Percentiles rank a stretch among this genome's conserved stretches.
phyloP scores from a whole-genome alignment of 2,329 filamentous ascomycete genomes.

The Bipolaris bicolor region DNA sequence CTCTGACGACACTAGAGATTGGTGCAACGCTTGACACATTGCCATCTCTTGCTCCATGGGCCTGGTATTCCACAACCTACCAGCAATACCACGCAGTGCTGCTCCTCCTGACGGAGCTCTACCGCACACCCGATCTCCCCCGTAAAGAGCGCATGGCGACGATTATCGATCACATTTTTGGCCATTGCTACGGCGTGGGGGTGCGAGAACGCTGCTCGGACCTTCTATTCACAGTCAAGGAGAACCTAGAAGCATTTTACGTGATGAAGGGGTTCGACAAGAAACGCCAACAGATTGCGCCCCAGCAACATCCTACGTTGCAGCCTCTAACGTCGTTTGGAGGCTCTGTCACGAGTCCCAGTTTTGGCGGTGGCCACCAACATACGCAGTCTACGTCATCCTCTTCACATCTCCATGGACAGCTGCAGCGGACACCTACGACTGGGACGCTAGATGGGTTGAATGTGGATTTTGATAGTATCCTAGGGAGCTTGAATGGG shows the following conservation, averaged over 20 bases:
- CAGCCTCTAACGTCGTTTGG: constrained; percentile 31
- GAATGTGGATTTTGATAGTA: constrained; percentile 42
- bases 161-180: constrained; percentile 49
- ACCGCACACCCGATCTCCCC: constrained; percentile 44
- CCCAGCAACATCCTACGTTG: constrained; percentile 38
- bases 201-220: constrained; percentile 45
- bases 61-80: constrained; percentile 49
- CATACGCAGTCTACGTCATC: constrained; percentile 9
- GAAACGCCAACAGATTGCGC: constrained; percentile 28
- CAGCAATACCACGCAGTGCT: constrained; percentile 49
- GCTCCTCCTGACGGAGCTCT: constrained; percentile 47
- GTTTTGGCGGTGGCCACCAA: constrained; percentile 11
- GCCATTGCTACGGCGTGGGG: constrained; percentile 47
- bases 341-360: constrained; percentile 13
- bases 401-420: constrained; percentile 17
- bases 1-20: constrained; percentile 47
- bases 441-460: constrained; percentile 29
- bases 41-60: constrained; percentile 44
- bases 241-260: constrained; percentile 49
- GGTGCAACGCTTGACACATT: constrained; percentile 48
- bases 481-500: constrained; percentile 37
- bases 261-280: constrained; percentile 48
- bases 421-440: constrained; percentile 34
- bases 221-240: constrained; percentile 46
- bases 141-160: constrained; percentile 48